Percentiles rank a stretch among this genome's conserved stretches.
Conservation (phyloP, 192 early-diverging fungal species). For the Entomortierella chlamydospora region DNA sequence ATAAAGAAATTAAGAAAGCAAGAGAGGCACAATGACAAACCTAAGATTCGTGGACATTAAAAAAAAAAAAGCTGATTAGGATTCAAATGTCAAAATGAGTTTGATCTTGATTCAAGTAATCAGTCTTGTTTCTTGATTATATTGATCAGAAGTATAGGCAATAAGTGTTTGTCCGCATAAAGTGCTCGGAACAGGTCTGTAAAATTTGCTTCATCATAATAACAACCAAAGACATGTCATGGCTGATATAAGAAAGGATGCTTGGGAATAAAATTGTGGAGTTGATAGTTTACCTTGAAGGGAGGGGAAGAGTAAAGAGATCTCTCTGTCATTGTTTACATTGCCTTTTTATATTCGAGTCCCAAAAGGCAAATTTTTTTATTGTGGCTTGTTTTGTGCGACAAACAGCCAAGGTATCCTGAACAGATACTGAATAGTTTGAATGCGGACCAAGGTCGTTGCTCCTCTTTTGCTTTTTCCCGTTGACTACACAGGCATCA, state of each 20-base stretch:
- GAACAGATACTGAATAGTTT: too few species aligned
- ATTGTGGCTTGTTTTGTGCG: not conserved
- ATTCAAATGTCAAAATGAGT: not conserved
- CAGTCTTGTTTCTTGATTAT: not conserved
- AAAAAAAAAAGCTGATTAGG: not conserved
- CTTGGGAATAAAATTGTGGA: not conserved
- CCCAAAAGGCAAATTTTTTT: slow-evolving; percentile 12
- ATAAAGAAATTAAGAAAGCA: too few species aligned
- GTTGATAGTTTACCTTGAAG: slow-evolving; percentile 22
- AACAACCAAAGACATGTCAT: not conserved
- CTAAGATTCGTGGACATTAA: not conserved
- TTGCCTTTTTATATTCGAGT: slow-evolving; percentile 11
- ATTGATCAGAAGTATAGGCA: slow-evolving; percentile 25
- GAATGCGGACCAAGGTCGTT: too few species aligned
- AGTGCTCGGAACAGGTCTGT: slow-evolving; percentile 53
- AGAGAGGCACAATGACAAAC: too few species aligned
- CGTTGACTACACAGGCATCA: too few species aligned
- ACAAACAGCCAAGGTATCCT: too few species aligned
- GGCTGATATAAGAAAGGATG: not conserved
- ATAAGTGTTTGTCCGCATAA: slow-evolving; percentile 51
- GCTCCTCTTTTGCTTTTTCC: too few species aligned
- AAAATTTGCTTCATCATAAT: slow-evolving; percentile 54
- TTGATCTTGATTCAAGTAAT: not conserved
- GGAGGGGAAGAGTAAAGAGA: slow-evolving; percentile 4
- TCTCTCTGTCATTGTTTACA: not conserved